Percentiles rank a stretch among this genome's conserved stretches.
These are phyloP conservation scores for Persicaria tinctoria DNA, from an alignment of 148 eudicot species.

Conservation along the genomic window DNA sequence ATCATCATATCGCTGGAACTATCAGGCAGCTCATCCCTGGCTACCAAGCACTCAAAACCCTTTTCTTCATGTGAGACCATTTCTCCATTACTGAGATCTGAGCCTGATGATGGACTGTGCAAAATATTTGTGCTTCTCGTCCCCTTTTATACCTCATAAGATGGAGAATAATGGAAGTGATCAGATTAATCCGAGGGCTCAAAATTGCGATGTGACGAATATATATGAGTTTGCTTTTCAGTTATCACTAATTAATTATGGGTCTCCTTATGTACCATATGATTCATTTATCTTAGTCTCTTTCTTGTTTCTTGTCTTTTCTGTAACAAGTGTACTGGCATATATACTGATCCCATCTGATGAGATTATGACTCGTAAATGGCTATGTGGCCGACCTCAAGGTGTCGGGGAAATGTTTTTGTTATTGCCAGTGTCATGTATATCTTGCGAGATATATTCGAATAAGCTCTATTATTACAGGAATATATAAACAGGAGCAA, in stretches of 20 bases:
- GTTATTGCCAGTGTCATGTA: neutral
- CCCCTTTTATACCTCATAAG: neutral
- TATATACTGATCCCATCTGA: conserved; percentile 3
- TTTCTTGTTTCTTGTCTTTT: neutral
- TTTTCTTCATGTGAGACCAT: conserved; percentile 2
- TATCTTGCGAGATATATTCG: neutral
- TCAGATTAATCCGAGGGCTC: neutral
- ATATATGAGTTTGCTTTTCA: too few species aligned
- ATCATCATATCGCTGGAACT: neutral
- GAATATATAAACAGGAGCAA: too few species aligned
- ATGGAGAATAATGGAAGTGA: neutral
- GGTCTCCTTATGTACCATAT: too few species aligned
- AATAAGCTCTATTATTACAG: too few species aligned
- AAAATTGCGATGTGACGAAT: neutral
- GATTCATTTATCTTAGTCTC: neutral
- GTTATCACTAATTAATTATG: too few species aligned
- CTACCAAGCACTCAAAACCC: neutral
- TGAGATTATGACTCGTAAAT: neutral
- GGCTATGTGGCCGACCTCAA: neutral
- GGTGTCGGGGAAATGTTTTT: neutral
- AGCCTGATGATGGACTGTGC: neutral
- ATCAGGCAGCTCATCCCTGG: conserved; percentile 9
- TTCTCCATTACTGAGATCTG: neutral
- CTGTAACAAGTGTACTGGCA: neutral
- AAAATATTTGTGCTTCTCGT: neutral